Evolutionary conservation across 192 early-diverging fungal species (phyloP).

Genomic region (Lobosporangium transversale): DNA sequence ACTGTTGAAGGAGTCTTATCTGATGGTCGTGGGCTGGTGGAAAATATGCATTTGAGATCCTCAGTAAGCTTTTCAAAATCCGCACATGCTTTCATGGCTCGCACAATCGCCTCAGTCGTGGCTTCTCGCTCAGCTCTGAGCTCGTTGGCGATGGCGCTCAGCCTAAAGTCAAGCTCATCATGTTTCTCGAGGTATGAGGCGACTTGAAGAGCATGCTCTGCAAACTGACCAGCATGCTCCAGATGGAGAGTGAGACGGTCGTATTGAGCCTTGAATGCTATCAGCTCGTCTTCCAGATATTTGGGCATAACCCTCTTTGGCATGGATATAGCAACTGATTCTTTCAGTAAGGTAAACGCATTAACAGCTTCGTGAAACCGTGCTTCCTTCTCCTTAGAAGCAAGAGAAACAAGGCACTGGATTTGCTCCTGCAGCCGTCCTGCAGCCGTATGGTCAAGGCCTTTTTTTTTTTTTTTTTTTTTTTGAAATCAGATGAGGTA

Average conservation of each 20-base stretch:
- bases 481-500: not conserved
- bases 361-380: constrained; percentile 12
- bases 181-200: constrained; percentile 27
- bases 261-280: constrained; percentile 26
- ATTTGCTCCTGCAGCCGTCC: constrained; percentile 19
- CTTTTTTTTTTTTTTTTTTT: too few species aligned
- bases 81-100: not conserved
- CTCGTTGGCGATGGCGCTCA: constrained; percentile 13
- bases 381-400: constrained; percentile 9
- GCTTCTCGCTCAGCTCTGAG: constrained; percentile 35
- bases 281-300: constrained; percentile 18
- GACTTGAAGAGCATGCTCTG: constrained; percentile 14
- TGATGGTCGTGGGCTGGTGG: not conserved
- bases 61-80: constrained; percentile 7
- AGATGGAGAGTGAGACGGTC: constrained; percentile 16
- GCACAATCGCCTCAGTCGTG: constrained; percentile 3
- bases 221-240: constrained; percentile 12
- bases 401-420: constrained; percentile 19
- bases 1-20: not conserved
- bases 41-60: constrained; percentile 8
- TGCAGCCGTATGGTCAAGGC: constrained; percentile 14
- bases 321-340: not conserved
- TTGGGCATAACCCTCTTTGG: not conserved
- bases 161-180: constrained; percentile 10
- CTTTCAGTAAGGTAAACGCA: constrained; percentile 1